These are phyloP conservation scores for Filobasidium floriforme DNA, from an alignment of 768 basidiomycete species.

Conservation along the genomic window DNA sequence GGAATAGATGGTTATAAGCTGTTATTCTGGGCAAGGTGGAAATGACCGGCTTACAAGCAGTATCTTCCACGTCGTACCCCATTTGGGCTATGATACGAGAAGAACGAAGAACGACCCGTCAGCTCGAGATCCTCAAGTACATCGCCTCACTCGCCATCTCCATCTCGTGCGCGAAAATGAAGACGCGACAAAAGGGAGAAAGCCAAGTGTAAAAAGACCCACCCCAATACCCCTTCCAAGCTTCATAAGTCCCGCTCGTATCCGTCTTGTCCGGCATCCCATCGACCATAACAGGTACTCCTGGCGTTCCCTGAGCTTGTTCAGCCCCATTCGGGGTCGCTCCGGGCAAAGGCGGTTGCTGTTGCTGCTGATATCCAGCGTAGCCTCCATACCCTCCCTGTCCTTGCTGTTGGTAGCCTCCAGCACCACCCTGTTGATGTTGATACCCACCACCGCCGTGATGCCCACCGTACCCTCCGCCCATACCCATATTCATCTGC, in stretches of 20 bases:
- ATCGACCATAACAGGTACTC: conserved; percentile 30
- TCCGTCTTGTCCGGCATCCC: conserved; percentile 23
- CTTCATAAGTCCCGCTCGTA: conserved; percentile 26
- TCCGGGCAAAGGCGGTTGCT: conserved; percentile 19
- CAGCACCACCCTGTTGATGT: conserved; percentile 32
- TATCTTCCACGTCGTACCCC: conserved; percentile 44
- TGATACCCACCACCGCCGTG: conserved; percentile 28
- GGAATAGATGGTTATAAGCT: conserved; percentile 5
- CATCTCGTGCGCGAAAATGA: not conserved
- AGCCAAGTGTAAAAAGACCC: not conserved
- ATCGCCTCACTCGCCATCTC: not conserved
- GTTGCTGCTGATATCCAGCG: conserved; percentile 26
- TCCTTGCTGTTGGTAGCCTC: conserved; percentile 22
- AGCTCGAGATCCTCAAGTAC: not conserved
- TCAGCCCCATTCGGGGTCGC: conserved; percentile 16
- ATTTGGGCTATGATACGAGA: conserved; percentile 29
- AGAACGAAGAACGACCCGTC: not conserved
- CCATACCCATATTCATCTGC: conserved; percentile 22
- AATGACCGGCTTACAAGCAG: conserved; percentile 37
- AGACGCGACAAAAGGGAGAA: not conserved
- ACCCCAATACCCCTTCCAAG: conserved; percentile 43
- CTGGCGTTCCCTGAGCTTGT: conserved; percentile 25
- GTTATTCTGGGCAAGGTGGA: not conserved
- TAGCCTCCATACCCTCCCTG: conserved; percentile 27
- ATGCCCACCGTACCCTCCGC: conserved; percentile 30